Evolutionary conservation across 768 basidiomycete species (phyloP).

Genomic region (Amanita brunnescens): DNA sequence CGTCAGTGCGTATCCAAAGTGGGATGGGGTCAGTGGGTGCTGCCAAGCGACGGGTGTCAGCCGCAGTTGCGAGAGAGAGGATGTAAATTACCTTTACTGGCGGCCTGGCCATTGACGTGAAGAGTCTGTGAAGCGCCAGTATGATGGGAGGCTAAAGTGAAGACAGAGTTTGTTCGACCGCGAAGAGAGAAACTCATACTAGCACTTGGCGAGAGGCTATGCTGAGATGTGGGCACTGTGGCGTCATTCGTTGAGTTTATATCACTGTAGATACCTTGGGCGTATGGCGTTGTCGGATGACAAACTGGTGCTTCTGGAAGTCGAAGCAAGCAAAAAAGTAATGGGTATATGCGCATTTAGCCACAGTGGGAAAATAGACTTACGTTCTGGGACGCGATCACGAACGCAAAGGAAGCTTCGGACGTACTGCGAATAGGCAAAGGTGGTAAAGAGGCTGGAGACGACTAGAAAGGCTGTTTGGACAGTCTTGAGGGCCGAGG

Average conservation of each 20-base stretch:
- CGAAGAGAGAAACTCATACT: background rate
- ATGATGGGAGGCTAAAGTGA: background rate
- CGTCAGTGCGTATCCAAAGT: background rate
- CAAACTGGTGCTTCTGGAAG: background rate
- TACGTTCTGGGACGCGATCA: background rate
- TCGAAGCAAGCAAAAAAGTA: background rate
- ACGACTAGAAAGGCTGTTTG: conserved; percentile 1
- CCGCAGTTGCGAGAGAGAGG: background rate
- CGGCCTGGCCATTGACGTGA: background rate
- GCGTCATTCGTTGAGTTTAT: background rate
- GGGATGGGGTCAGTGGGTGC: background rate
- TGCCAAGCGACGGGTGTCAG: background rate
- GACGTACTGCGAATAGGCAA: conserved; percentile 1
- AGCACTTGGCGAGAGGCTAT: background rate
- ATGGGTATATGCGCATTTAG: background rate
- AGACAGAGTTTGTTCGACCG: conserved; percentile 1
- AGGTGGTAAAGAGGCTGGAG: background rate
- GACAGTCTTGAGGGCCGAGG: background rate
- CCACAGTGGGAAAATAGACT: background rate
- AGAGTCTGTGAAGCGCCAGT: background rate
- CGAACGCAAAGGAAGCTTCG: background rate
- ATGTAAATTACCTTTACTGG: conserved; percentile 3
- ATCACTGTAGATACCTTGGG: conserved; percentile 1
- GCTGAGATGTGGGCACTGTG: background rate
- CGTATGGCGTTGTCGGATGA: background rate